Evolutionary conservation across 495 filamentous ascomycete species (phyloP), one percentile per base, ranked within the genome.

Genomic region (Penicillium dipodomyicola): DNA sequence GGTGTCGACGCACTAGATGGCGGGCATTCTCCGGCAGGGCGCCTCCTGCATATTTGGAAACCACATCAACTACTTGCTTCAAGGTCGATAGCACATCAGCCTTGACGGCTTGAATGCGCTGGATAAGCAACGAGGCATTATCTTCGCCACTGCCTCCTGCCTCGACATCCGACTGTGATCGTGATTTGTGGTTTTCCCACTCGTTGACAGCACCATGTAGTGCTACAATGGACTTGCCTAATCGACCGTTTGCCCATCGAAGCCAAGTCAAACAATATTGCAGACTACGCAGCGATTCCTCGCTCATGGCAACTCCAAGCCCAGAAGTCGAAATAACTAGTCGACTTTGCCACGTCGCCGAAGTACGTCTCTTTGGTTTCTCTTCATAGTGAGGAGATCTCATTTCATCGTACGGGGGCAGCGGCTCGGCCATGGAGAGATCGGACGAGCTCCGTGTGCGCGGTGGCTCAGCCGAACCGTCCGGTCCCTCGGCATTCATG

Each of bases 281-380:
- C 25, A 97, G 75, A 55, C 83, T 89, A 12, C 82, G 77, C 12
- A 95, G 73, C 44, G 87, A 92, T 63, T 91, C 87, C 20, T 95
- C 89, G 63, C 85, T 92, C 80, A 97, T 89, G 0, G 93, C 91
- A 19, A 92, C 86, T 32, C 90, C 87, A 3, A 97, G 77, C 0
- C 90, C 91, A 0, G 89, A 92, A 0, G 92, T 95, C 14, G 85
- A 86, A 57, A 95, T 85, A 20, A 95, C 84, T 14, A 97, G 75
- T 35, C 89, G 83, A 10, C 86, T 87, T 62, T 87, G 84, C 91
- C 90, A 95, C 29, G 80, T 85, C 10, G 69, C 41, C 56, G 64
- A 55, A n/a, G 65, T 70, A 49, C 76, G 69, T 29, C 67, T 62
- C 23, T 62, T 60, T 3, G 62, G 57, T 15, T 73, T 63, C 44